Conservation (phyloP, 768 basidiomycete species). For the Psilocybe sp. region DNA sequence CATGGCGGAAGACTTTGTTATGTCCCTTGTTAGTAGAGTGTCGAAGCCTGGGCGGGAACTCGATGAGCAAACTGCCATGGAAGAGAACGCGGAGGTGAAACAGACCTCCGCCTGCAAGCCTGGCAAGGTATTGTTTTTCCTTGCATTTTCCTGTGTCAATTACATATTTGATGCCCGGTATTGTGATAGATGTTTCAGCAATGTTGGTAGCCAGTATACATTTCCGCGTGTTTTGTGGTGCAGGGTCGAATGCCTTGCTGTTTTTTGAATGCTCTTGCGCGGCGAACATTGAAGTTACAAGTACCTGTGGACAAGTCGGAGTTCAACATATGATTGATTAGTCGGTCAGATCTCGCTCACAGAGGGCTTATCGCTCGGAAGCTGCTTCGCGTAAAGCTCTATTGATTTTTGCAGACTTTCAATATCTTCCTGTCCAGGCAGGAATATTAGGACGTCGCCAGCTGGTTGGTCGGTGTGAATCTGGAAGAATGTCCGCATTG, state of each 20-base stretch:
- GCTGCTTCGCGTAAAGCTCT: conserved; percentile 59
- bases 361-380: conserved; percentile 55
- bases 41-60: conserved; percentile 68
- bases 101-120: conserved; percentile 65
- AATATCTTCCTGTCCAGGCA: conserved; percentile 97
- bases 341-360: conserved; percentile 32
- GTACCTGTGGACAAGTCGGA: conserved; percentile 49
- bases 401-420: conserved; percentile 82
- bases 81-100: not conserved
- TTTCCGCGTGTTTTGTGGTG: conserved; percentile 73
- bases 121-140: conserved; percentile 83
- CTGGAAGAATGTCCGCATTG: conserved; percentile 91
- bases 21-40: conserved; percentile 75
- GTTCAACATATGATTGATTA: too few relatives aligned
- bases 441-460: conserved; percentile 91
- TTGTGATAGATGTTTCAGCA: conserved; percentile 96
- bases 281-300: conserved; percentile 82
- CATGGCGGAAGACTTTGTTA: conserved; percentile 88
- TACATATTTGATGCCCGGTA: conserved; percentile 92
- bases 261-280: conserved; percentile 79
- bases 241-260: conserved; percentile 67
- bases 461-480: conserved; percentile 77
- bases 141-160: conserved; percentile 96
- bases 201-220: conserved; percentile 97
- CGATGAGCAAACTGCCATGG: conserved; percentile 1